phyloP scores from a whole-genome alignment of 495 filamentous ascomycete genomes.

The Xylaria cubensis region DNA sequence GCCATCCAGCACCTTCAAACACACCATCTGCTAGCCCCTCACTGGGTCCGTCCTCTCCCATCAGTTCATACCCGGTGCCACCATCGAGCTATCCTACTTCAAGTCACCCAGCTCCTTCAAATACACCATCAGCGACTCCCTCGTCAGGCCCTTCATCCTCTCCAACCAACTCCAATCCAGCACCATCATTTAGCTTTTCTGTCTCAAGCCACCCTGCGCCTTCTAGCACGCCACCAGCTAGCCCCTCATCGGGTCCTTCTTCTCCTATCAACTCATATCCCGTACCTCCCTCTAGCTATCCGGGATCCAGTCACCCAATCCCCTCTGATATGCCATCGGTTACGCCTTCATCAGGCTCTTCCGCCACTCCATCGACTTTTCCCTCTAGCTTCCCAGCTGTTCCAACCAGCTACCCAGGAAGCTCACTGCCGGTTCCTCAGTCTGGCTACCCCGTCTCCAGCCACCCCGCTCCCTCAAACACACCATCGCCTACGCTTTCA shows the following conservation, averaged over 20 bases:
- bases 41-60: not conserved
- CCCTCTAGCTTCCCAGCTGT: too few species aligned
- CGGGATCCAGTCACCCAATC: not conserved
- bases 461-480: not conserved
- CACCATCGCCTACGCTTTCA: not conserved
- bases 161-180: not conserved
- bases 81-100: not conserved
- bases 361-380: not conserved
- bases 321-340: not conserved
- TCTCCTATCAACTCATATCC: constrained; percentile 13
- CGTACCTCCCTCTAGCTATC: not conserved
- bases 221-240: constrained; percentile 1
- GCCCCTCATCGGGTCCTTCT: constrained; percentile 1
- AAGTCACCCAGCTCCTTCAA: not conserved
- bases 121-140: not conserved
- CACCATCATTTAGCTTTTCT: not conserved
- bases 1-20: not conserved
- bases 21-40: not conserved
- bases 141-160: constrained; percentile 5
- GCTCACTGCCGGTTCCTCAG: too few species aligned
- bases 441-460: not conserved
- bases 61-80: not conserved
- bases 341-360: constrained; percentile 8
- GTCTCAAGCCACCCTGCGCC: not conserved
- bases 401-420: too few species aligned